Percentiles rank a stretch among this genome's conserved stretches.
Conservation (phyloP, 352 stramenopile genomes). For the Phytopythium ostracodes region DNA sequence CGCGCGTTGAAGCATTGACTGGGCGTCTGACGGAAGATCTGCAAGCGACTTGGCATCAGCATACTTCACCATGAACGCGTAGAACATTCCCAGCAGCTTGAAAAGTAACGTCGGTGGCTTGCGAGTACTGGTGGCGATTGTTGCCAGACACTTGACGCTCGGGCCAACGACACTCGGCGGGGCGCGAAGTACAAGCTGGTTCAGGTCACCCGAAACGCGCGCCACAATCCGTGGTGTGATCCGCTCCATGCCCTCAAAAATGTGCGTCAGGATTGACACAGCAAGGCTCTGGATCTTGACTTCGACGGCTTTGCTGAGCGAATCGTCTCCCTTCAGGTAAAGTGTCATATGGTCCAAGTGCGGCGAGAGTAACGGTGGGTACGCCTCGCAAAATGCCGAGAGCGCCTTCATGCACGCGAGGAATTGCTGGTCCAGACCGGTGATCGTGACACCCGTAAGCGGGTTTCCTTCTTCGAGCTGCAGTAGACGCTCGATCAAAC, state of each 20-base stretch:
- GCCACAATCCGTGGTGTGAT: constrained; percentile 38
- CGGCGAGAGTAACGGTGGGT: constrained; percentile 41
- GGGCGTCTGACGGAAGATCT: constrained; percentile 30
- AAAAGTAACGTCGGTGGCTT: constrained; percentile 44
- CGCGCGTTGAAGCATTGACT: constrained; percentile 61
- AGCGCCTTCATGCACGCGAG: constrained; percentile 76
- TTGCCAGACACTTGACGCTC: constrained; percentile 71
- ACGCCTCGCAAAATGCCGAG: constrained; percentile 68
- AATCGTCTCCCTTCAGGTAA: constrained; percentile 63
- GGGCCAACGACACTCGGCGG: constrained; percentile 82
- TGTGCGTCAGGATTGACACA: constrained; percentile 56
- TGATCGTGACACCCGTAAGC: constrained; percentile 50
- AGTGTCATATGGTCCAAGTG: constrained; percentile 74
- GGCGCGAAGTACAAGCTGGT: constrained; percentile 47
- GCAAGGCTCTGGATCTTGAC: constrained; percentile 55
- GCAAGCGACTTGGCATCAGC: constrained; percentile 26
- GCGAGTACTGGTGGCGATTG: constrained; percentile 37
- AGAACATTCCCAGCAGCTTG: constrained; percentile 66
- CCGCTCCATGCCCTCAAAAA: constrained; percentile 48
- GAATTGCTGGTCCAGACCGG: constrained; percentile 56
- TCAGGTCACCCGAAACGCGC: constrained; percentile 60
- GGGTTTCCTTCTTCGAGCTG: constrained; percentile 66
- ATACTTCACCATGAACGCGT: constrained; percentile 53
- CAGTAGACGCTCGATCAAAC: constrained; percentile 60
- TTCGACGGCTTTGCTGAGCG: constrained; percentile 45